These are phyloP conservation scores for Kodamaea plutei DNA, from an alignment of 1,139 yeast species.

Conservation along the genomic window DNA sequence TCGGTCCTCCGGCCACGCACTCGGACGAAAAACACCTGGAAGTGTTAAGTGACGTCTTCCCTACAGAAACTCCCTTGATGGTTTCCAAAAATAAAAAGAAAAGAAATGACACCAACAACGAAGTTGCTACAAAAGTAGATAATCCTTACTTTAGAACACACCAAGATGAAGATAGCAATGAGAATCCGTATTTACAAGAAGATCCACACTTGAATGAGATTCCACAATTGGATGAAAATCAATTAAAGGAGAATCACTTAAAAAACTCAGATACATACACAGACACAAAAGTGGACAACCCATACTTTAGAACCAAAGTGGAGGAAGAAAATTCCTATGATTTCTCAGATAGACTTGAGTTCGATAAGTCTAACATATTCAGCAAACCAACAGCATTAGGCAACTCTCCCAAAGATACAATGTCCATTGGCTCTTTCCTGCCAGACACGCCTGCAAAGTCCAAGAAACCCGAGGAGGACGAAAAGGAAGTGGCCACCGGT, in stretches of 20 bases:
- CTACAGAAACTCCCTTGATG: constrained; percentile 35
- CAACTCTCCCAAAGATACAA: constrained; percentile 10
- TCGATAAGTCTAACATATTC: background rate
- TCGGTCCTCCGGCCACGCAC: constrained; percentile 11
- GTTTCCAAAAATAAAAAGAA: constrained; percentile 26
- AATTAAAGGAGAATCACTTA: background rate
- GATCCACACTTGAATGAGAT: background rate
- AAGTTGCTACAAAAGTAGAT: background rate
- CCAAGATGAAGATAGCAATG: background rate
- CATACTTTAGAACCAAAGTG: background rate
- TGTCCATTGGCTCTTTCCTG: constrained; percentile 33
- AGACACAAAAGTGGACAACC: background rate
- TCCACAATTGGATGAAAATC: background rate
- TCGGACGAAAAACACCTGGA: constrained; percentile 34
- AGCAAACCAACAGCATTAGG: background rate
- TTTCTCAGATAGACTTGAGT: background rate
- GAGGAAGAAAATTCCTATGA: background rate
- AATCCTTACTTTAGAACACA: constrained; percentile 1
- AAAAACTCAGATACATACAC: background rate
- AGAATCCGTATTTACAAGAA: background rate
- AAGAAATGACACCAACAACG: constrained; percentile 7
- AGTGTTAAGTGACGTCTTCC: constrained; percentile 41
- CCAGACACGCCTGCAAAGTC: constrained; percentile 28
- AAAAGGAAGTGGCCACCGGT: constrained; percentile 10
- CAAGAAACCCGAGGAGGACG: constrained; percentile 11